These are phyloP conservation scores for Camellia lanceoleosa DNA, from an alignment of 148 eudicot species.

Conservation along the genomic window DNA sequence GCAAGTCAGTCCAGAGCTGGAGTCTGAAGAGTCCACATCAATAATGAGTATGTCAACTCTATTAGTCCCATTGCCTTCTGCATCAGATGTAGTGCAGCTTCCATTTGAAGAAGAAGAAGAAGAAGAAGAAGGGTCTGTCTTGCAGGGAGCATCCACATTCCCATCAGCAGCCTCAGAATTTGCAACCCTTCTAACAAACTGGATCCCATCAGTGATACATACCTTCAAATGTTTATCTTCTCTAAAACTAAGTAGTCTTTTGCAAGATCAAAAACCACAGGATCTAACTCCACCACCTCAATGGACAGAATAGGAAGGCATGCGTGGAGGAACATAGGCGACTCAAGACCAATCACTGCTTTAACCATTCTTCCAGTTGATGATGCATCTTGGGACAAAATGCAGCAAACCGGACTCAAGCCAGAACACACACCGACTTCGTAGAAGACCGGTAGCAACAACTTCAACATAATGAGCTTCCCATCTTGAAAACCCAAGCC, in stretches of 20 bases:
- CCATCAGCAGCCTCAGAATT: conserved; percentile 19
- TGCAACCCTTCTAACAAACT: conserved; percentile 50
- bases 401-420: too few species aligned
- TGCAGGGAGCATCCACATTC: conserved; percentile 13
- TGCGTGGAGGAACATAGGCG: conserved; percentile 78
- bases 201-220: conserved; percentile 80
- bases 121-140: neutral
- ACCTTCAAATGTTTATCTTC: conserved; percentile 81
- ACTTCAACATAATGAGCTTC: too few species aligned
- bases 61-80: conserved; percentile 16
- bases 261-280: conserved; percentile 67
- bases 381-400: too few species aligned
- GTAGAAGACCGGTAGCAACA: too few species aligned
- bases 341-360: too few species aligned
- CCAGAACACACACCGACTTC: too few species aligned
- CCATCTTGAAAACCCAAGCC: too few species aligned
- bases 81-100: conserved; percentile 14
- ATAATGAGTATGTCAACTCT: conserved; percentile 62
- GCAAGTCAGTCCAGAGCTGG: conserved; percentile 90
- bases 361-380: too few species aligned
- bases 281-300: conserved; percentile 90
- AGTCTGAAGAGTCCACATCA: conserved; percentile 92
- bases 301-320: conserved; percentile 53
- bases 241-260: conserved; percentile 60
- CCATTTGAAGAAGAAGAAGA: conserved; percentile 24